Evolutionary conservation across 108 stramenopile genomes (phyloP).

Genomic region (Cyclotella choctawhatcheeana): DNA sequence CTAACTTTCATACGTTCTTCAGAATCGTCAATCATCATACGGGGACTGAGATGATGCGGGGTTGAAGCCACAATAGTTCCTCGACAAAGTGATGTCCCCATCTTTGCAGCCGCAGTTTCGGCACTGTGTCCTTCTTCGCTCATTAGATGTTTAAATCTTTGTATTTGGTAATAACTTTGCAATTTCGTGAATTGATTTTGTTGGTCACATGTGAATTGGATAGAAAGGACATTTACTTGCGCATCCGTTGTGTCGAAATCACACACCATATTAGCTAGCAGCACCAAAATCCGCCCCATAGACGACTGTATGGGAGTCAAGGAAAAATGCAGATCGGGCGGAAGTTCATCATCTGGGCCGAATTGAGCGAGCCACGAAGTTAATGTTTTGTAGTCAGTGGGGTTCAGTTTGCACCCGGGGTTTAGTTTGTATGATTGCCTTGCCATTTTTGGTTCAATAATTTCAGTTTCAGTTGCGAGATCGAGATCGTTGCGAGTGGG

Average conservation of each 20-base stretch:
- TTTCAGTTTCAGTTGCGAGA: too few species aligned
- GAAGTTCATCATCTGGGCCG: neutral
- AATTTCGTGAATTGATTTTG: neutral
- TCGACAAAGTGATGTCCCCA: too few species aligned
- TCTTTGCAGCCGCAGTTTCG: neutral
- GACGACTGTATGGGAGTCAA: neutral
- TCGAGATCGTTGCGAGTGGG: too few species aligned
- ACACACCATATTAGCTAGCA: neutral
- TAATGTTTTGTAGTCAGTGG: neutral
- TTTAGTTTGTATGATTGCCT: too few species aligned
- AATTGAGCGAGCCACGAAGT: slow-evolving; percentile 2
- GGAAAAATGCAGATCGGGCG: neutral
- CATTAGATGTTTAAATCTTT: neutral
- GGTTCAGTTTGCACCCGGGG: too few species aligned
- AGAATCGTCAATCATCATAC: slow-evolving; percentile 1
- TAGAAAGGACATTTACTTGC: neutral
- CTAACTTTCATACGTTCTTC: neutral
- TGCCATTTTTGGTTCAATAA: too few species aligned
- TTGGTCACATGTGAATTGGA: neutral
- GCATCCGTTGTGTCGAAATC: neutral
- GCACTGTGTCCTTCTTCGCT: neutral
- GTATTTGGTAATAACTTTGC: neutral
- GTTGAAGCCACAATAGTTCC: too few species aligned
- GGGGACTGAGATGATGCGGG: neutral
- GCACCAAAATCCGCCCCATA: neutral